A percentile compares a stretch with the other conserved stretches of the same genome.
phyloP scores from a whole-genome alignment of 2,329 filamentous ascomycete species.

The Septoria linicola region DNA sequence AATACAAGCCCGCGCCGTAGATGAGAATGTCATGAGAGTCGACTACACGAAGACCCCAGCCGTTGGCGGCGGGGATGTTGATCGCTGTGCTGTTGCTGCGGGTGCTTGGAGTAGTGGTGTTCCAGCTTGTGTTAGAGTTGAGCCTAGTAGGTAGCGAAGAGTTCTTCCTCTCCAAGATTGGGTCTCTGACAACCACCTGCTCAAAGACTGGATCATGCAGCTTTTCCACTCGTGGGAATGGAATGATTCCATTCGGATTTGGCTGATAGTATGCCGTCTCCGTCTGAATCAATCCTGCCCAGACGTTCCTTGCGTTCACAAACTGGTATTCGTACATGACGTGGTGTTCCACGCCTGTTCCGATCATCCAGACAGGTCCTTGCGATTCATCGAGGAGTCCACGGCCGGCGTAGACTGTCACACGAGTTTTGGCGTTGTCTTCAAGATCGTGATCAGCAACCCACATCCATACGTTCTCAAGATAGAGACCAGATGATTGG shows the following conservation, averaged over 20 bases:
- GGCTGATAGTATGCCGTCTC: conserved; percentile 85
- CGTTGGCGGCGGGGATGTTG: conserved; percentile 44
- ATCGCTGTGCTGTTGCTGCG: no score
- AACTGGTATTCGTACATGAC: conserved; percentile 78
- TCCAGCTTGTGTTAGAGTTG: no score
- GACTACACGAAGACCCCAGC: conserved; percentile 65
- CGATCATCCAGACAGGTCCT: conserved; percentile 56
- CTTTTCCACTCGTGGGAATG: conserved; percentile 59
- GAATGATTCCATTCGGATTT: conserved; percentile 70
- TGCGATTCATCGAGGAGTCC: conserved; percentile 81
- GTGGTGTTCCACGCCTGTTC: conserved; percentile 63
- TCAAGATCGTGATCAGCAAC: conserved; percentile 90
- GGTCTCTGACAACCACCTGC: conserved; percentile 41
- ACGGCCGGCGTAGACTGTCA: conserved; percentile 87
- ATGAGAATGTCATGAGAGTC: conserved; percentile 56
- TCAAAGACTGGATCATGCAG: conserved; percentile 69
- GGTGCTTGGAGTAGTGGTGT: no score
- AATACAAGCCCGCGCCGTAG: conserved; percentile 66
- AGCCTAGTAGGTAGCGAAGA: conserved; percentile 4
- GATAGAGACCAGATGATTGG: conserved; percentile 61
- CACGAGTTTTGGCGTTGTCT: conserved; percentile 65
- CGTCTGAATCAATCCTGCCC: conserved; percentile 77
- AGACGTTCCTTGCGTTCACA: conserved; percentile 71
- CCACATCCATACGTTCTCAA: conserved; percentile 94
- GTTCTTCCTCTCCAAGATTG: conserved; percentile 15